Base-by-base conservation (phyloP, 1,284 basidiomycete genomes). In the Irpex lacteus region DNA sequence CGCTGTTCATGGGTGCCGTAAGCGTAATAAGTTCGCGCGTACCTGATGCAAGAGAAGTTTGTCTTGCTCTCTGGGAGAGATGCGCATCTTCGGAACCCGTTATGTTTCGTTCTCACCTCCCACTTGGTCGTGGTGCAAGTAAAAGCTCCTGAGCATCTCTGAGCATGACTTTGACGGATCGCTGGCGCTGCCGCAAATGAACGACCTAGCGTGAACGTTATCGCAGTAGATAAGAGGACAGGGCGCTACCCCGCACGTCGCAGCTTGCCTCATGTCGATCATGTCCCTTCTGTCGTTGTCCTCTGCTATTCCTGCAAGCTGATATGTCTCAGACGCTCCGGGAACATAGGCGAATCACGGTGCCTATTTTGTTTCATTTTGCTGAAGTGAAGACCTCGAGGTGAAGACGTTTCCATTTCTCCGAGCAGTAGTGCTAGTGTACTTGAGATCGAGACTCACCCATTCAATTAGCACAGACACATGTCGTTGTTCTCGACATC, bases 21-120 rank as follows among this genome's bases (percentile, higher is more conserved):
- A n/a, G 18, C 44, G 44, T 11, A 36, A 47, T 6, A 18, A 37
- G 11, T 19, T 19, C 32, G 32, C 1, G 44, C 67, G 44, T 60
- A 75, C 78, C 71, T 80, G 78, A 67, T 79, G 77, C 18, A 78
- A 68, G 59, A 78, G 68, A 32, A 79, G 72, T 66, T 78, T 79
- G 63, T 76, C 77, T 61, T 78, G 75, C 63, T 80, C 78, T 60
- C 77, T 70, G 1, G 77, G 77, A 56, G 73, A 69, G 63, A 80
- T 71, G 52, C 75, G 71, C 78, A 80, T 80, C 19, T 37, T 64
- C 13, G 21, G 55, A 19, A 36, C 60, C 54, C 49, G 63, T 44
- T 64, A 57, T 59, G 18, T 21, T 62, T 52, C 4, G 13, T 34
- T 57, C 58, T 56, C 50, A 18, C 50, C 18, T 53, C 50, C 18